A percentile compares a stretch with the other conserved stretches of the same genome.
Evolutionary conservation across 768 basidiomycete genomes (phyloP).

Genomic region (Strobilomyces dryophilus): DNA sequence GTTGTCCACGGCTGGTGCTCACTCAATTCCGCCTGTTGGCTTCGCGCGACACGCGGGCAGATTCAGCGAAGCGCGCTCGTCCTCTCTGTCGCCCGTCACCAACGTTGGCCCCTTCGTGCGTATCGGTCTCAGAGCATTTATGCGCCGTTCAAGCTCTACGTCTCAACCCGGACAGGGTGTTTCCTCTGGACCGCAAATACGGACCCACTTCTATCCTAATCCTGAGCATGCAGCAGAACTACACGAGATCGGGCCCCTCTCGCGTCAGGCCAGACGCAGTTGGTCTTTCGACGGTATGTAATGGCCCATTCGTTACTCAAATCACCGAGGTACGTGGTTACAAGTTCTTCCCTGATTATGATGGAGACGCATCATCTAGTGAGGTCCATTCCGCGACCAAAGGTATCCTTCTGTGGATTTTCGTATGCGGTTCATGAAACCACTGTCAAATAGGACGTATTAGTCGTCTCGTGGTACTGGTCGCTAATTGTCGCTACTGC

Average conservation of each 20-base stretch:
- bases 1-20: too few relatives aligned
- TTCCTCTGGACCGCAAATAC: not conserved
- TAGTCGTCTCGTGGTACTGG: not conserved
- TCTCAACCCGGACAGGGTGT: too few relatives aligned
- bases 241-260: constrained; percentile 5
- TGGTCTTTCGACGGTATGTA: constrained; percentile 2
- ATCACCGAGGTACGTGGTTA: constrained; percentile 10
- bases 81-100: too few relatives aligned
- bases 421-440: not conserved
- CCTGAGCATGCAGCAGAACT: constrained; percentile 18
- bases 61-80: too few relatives aligned
- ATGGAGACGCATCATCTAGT: constrained; percentile 1
- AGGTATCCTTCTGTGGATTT: not conserved
- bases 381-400: constrained; percentile 11
- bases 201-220: constrained; percentile 11
- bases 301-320: constrained; percentile 6
- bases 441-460: not conserved
- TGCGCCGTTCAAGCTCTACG: too few relatives aligned
- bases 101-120: too few relatives aligned
- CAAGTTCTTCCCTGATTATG: not conserved
- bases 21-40: too few relatives aligned
- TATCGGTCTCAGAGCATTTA: too few relatives aligned
- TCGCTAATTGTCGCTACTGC: not conserved
- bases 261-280: constrained; percentile 11
- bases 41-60: too few relatives aligned